Conservation (phyloP, 2,329 filamentous ascomycete species). For the Clarireedia paspali region DNA sequence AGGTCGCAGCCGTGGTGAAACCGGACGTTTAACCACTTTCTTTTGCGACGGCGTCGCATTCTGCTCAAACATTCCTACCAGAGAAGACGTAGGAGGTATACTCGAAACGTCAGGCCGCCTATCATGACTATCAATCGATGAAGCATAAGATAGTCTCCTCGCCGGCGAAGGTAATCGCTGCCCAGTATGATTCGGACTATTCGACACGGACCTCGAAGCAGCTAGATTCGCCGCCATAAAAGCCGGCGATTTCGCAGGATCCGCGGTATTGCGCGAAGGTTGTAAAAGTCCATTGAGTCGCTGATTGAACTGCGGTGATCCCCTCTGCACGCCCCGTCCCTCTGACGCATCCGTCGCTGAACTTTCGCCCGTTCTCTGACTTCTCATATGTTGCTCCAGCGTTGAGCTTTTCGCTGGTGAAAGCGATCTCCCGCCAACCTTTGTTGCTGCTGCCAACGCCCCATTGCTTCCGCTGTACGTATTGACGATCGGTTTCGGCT, state of each 20-base stretch:
- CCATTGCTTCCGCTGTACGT: conserved; percentile 36
- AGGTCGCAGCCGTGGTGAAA: not conserved
- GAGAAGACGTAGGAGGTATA: conserved; percentile 53
- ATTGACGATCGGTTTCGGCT: conserved; percentile 31
- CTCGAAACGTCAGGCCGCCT: conserved; percentile 25
- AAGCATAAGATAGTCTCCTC: conserved; percentile 4
- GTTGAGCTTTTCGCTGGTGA: conserved; percentile 7
- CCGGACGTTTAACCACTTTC: not conserved
- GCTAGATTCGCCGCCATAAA: conserved; percentile 55
- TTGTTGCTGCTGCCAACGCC: conserved; percentile 38
- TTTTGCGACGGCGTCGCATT: conserved; percentile 21
- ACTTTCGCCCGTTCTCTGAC: conserved; percentile 4
- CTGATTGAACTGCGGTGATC: not conserved
- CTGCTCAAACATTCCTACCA: conserved; percentile 64
- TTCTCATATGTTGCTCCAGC: conserved; percentile 5
- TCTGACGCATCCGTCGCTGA: not conserved
- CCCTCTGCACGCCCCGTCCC: not conserved
- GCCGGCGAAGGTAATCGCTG: conserved; percentile 12
- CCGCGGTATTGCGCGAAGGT: not conserved
- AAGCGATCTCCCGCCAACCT: conserved; percentile 18
- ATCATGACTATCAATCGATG: not conserved
- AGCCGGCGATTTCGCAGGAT: conserved; percentile 43
- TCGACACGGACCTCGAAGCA: conserved; percentile 52
- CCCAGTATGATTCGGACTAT: conserved; percentile 36
- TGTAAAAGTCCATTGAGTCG: conserved; percentile 1